These are phyloP conservation scores for Cylindrodendrum hubeiense DNA, from an alignment of 2,329 filamentous ascomycete genomes.

Conservation along the genomic window DNA sequence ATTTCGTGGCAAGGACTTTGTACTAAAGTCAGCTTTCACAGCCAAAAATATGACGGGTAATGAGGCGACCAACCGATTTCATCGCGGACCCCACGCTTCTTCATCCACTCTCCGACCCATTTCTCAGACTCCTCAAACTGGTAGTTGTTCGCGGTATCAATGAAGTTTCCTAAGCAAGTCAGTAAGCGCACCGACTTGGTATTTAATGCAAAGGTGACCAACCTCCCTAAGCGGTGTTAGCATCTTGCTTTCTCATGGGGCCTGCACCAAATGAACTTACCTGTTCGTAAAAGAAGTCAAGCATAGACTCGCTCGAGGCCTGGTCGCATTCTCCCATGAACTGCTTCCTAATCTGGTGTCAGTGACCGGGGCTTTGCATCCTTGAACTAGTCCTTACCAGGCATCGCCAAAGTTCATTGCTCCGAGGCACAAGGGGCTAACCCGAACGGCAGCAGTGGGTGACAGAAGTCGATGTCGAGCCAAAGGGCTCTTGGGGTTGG, in stretches of 20 bases:
- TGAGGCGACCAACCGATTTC: constrained; percentile 64
- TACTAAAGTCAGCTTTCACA: constrained; percentile 1
- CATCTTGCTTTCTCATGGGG: neutral
- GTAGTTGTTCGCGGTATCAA: constrained; percentile 79
- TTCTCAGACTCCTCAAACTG: constrained; percentile 71
- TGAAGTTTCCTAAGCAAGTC: constrained; percentile 71
- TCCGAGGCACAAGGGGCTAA: constrained; percentile 76
- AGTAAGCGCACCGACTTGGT: neutral
- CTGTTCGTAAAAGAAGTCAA: constrained; percentile 74
- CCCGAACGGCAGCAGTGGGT: constrained; percentile 73
- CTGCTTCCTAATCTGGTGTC: constrained; percentile 53
- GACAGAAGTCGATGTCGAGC: constrained; percentile 75
- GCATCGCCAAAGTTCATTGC: constrained; percentile 74
- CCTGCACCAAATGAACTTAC: constrained; percentile 44
- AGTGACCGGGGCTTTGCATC: neutral
- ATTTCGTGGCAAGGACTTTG: constrained; percentile 77
- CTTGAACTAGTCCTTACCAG: constrained; percentile 50
- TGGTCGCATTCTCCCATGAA: constrained; percentile 76
- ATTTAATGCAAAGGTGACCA: constrained; percentile 3
- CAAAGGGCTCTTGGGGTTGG: constrained; percentile 69
- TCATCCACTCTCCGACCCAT: constrained; percentile 81
- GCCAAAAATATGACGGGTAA: neutral
- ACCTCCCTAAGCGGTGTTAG: constrained; percentile 44
- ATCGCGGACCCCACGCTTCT: constrained; percentile 71
- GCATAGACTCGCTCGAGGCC: constrained; percentile 70